phyloP scores from a whole-genome alignment of 495 filamentous ascomycete genomes.

The Tuber umbilicatum region DNA sequence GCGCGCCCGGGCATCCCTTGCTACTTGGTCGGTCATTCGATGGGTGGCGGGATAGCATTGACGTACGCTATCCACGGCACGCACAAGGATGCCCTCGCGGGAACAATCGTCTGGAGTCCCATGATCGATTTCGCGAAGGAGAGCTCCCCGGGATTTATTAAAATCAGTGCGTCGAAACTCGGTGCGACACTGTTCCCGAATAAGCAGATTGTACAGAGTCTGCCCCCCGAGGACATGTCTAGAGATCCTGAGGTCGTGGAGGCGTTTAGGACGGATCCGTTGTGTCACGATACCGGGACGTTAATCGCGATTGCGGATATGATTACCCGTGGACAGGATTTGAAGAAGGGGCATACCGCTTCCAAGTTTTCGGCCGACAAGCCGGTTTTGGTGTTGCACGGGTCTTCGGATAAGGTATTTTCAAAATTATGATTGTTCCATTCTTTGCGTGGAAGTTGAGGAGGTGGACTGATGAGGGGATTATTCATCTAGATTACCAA shows the following conservation, averaged over 20 bases:
- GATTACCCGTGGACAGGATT: slow-evolving; percentile 59
- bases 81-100: slow-evolving; percentile 40
- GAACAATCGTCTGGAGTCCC: slow-evolving; percentile 50
- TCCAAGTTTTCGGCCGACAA: slow-evolving; percentile 35
- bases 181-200: slow-evolving; percentile 50
- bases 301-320: slow-evolving; percentile 66
- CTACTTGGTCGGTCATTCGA: slow-evolving; percentile 80
- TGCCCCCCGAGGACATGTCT: slow-evolving; percentile 55
- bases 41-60: slow-evolving; percentile 68
- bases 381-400: slow-evolving; percentile 59
- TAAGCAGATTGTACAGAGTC: slow-evolving; percentile 58
- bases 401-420: slow-evolving; percentile 53
- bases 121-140: slow-evolving; percentile 61
- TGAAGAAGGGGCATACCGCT: slow-evolving; percentile 41
- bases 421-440: too few relatives aligned
- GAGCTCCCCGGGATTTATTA: slow-evolving; percentile 54
- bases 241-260: slow-evolving; percentile 56
- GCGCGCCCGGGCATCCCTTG: slow-evolving; percentile 50
- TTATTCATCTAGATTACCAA: slow-evolving; percentile 49
- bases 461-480: neutral
- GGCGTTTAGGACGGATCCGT: slow-evolving; percentile 54
- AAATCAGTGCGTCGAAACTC: slow-evolving; percentile 56
- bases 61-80: slow-evolving; percentile 45
- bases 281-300: slow-evolving; percentile 74
- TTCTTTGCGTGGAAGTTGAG: neutral